These are phyloP conservation scores for Alternaria consortialis DNA, from an alignment of 2,329 filamentous ascomycete genomes.

Conservation along the genomic window DNA sequence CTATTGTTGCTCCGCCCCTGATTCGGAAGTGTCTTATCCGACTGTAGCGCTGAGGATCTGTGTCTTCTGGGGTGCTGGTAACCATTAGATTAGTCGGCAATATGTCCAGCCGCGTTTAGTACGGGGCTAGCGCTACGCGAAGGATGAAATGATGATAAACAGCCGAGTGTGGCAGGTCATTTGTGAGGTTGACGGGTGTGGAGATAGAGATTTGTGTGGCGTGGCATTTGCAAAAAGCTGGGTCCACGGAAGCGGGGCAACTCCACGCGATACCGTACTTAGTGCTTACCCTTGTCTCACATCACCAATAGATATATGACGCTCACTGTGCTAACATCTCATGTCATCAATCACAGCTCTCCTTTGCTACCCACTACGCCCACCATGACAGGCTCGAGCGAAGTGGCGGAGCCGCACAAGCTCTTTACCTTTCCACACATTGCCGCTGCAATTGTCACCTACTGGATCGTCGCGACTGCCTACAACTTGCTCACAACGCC, in stretches of 20 bases:
- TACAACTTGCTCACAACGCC: constrained; percentile 26
- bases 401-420: background rate
- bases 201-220: background rate
- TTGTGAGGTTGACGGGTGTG: background rate
- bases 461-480: constrained; percentile 22
- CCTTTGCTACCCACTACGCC: background rate
- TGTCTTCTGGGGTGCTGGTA: background rate
- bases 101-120: background rate
- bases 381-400: constrained; percentile 3
- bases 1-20: background rate
- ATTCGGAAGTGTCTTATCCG: background rate
- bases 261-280: background rate
- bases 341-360: background rate
- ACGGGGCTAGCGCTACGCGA: background rate
- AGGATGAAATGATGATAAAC: background rate
- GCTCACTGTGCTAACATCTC: background rate
- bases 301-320: constrained; percentile 3
- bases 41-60: background rate
- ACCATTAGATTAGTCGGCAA: background rate
- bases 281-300: background rate
- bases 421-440: constrained; percentile 7
- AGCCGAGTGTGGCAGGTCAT: background rate
- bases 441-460: constrained; percentile 27
- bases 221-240: background rate
- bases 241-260: background rate